Base-by-base conservation (phyloP, 225 moss, liverwort and hornwort genomes). In the Ulota crispa region DNA sequence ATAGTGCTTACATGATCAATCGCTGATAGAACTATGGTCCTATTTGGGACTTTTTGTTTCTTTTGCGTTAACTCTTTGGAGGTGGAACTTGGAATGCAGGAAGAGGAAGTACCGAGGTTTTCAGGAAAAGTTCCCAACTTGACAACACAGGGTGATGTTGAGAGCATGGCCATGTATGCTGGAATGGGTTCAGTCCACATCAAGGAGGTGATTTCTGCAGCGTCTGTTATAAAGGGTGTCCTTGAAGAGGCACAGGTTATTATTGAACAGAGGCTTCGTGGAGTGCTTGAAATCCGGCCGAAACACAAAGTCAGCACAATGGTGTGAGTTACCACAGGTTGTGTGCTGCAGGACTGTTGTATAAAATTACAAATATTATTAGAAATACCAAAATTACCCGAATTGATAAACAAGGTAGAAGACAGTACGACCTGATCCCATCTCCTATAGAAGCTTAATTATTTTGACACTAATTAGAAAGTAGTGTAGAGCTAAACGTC, bases 91-190 rank as follows among this genome's bases (percentile, higher is more conserved):
- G 27, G 69, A 23, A 52, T 76, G 61, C 90, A 96, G 92, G 84
- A 92, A 72, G 90, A 96, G 82, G 70, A 86, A 2, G 85, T 99
- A 61, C 64, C 77, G 31, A 89, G 76, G 50, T 96, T 89, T 83
- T 99, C 96, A 80, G 94, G 94, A 7, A 96, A 96, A 78, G 96
- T 93, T 34, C 99, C 96, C 62, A 99, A 99, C 76, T 63, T 81
- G 39, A 86, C 87, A 6, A 90, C 93, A 1, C 60, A 85, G 32
- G 99, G 93, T 64, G 91, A 99, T 64, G 77, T 99, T 43, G 92
- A 83, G 57, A 90, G 85, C 62, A 99, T 99, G 96, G 92, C 85
- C 30, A 70, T 99, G 94, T 99, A 96, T 79, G 92, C 94, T 23
- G 91, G 96, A 20, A 81, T 59, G 82, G 92, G 92, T 36, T 81